Percentiles rank a stretch among this genome's conserved stretches.
These are phyloP conservation scores for Pythium oligandrum DNA, from an alignment of 352 stramenopile genomes.

Conservation along the genomic window DNA sequence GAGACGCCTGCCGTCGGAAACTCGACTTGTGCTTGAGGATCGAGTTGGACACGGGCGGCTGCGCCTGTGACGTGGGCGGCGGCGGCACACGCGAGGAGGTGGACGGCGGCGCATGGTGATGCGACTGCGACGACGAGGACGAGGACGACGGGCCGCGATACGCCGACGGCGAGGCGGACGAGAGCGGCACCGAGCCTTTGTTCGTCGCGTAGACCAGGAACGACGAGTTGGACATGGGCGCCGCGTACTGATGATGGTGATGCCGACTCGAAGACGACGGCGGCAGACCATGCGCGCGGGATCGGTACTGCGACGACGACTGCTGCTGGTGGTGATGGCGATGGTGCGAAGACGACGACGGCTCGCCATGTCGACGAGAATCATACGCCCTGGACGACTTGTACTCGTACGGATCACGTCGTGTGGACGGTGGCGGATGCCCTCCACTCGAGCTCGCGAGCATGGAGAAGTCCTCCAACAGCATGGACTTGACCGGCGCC, in stretches of 20 bases:
- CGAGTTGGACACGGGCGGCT: conserved; percentile 3
- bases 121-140: not conserved
- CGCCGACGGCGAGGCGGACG: not conserved
- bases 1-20: conserved; percentile 13
- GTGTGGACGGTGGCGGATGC: not conserved
- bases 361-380: not conserved
- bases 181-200: conserved; percentile 12
- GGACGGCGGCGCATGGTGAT: not conserved
- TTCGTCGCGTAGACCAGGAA: conserved; percentile 6
- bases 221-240: conserved; percentile 8
- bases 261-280: conserved; percentile 5
- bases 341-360: no score
- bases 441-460: conserved; percentile 8
- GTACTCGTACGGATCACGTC: not conserved
- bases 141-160: conserved; percentile 1
- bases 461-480: conserved; percentile 18
- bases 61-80: conserved; percentile 10
- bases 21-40: not conserved
- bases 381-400: not conserved
- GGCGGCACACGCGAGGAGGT: not conserved
- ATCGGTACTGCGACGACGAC: not conserved
- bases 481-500: conserved; percentile 15
- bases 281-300: not conserved
- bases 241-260: not conserved
- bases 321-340: not conserved